Conservation (phyloP, 2,329 filamentous ascomycete species). For the Cercospora zeae-maydis region DNA sequence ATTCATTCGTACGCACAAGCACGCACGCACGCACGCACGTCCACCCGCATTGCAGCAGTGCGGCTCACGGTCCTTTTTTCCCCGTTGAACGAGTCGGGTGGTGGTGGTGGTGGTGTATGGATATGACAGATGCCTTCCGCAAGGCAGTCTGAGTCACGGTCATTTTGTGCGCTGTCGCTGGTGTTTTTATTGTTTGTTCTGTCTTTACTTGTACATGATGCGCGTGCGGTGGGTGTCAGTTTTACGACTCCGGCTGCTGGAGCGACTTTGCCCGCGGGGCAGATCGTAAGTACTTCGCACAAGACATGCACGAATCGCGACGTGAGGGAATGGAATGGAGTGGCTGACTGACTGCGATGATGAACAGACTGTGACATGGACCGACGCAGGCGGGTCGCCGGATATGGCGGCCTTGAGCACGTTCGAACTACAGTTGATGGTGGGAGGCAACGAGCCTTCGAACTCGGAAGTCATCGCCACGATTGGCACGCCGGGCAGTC, state of each 20-base stretch:
- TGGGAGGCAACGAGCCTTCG: slow-evolving; percentile 22
- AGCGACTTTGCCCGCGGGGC: slow-evolving; percentile 21
- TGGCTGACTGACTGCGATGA: neutral
- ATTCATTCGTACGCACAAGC: neutral
- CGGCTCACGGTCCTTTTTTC: neutral
- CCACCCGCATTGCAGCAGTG: no score
- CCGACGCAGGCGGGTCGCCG: slow-evolving; percentile 21
- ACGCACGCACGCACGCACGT: neutral
- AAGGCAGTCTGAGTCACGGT: slow-evolving; percentile 8
- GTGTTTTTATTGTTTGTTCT: slow-evolving; percentile 9
- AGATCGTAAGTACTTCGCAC: slow-evolving; percentile 2
- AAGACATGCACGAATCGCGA: neutral
- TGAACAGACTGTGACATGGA: slow-evolving; percentile 19
- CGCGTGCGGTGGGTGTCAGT: slow-evolving; percentile 16
- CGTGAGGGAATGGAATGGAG: neutral
- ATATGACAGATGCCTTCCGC: slow-evolving; percentile 11
- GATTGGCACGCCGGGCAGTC: slow-evolving; percentile 15
- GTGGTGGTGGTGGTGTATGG: neutral
- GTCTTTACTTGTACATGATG: slow-evolving; percentile 16
- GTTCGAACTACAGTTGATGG: slow-evolving; percentile 21
- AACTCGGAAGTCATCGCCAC: slow-evolving; percentile 22
- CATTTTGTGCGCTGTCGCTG: slow-evolving; percentile 8
- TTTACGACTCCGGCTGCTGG: slow-evolving; percentile 22
- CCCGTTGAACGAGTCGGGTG: neutral
- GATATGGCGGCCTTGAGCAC: slow-evolving; percentile 17